Percentiles rank a stretch among this genome's conserved stretches.
These are phyloP conservation scores for Exophiala alcalophila DNA, from an alignment of 2,329 filamentous ascomycete species.

Conservation along the genomic window DNA sequence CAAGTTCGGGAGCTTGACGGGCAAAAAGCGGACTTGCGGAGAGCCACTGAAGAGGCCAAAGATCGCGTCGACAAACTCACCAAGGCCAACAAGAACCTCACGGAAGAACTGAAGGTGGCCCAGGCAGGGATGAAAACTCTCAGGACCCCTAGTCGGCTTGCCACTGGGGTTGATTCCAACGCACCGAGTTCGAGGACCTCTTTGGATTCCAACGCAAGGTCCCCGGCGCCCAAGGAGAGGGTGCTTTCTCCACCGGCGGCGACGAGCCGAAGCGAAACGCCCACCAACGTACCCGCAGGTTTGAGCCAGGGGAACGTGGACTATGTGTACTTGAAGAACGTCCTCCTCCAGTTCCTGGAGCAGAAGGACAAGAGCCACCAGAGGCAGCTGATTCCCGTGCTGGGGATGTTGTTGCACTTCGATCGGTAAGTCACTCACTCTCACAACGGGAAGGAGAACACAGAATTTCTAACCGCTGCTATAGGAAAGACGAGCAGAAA, in stretches of 20 bases:
- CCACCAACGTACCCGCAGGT: conserved; percentile 32
- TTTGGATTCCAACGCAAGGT: conserved; percentile 48
- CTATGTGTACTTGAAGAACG: conserved; percentile 65
- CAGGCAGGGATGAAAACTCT: conserved; percentile 39
- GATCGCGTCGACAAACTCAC: conserved; percentile 73
- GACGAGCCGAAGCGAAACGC: conserved; percentile 38
- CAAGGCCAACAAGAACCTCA: conserved; percentile 61
- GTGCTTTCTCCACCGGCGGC: conserved; percentile 34
- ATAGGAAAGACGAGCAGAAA: conserved; percentile 74
- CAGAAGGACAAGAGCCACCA: conserved; percentile 67
- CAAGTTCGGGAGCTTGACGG: conserved; percentile 80
- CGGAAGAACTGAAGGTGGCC: conserved; percentile 56
- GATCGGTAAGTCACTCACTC: conserved; percentile 51
- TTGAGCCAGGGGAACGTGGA: conserved; percentile 45
- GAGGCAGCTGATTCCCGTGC: conserved; percentile 63
- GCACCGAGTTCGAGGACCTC: conserved; percentile 57
- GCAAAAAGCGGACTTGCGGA: conserved; percentile 72
- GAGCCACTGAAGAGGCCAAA: conserved; percentile 73
- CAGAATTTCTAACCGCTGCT: conserved; percentile 21
- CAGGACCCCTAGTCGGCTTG: conserved; percentile 23
- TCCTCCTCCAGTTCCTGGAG: conserved; percentile 64
- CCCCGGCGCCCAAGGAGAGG: conserved; percentile 46
- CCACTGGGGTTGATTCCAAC: conserved; percentile 41
- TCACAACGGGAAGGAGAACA: not conserved
- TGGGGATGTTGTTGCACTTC: conserved; percentile 65